These are phyloP conservation scores for Penicillium occitanis DNA, from an alignment of 2,329 filamentous ascomycete species.

Conservation along the genomic window DNA sequence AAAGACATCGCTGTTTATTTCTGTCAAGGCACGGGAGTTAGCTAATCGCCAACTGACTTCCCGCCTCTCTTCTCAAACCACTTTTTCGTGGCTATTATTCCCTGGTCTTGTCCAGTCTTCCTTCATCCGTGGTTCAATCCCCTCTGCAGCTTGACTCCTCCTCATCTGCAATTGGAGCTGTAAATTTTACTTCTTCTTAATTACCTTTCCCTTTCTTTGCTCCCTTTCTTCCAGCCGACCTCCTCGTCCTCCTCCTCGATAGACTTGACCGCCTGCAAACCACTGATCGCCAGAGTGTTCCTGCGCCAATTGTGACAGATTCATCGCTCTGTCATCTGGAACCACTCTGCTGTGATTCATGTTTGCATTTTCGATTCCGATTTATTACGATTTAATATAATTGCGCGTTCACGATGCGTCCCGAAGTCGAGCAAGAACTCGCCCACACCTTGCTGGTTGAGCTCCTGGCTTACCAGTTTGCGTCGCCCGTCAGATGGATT, in stretches of 20 bases:
- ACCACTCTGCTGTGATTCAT: slow-evolving; percentile 12
- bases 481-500: slow-evolving; percentile 98
- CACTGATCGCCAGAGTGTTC: slow-evolving; percentile 5
- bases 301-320: slow-evolving; percentile 14
- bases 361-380: slow-evolving; percentile 10
- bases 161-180: slow-evolving; percentile 9
- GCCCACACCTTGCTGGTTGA: slow-evolving; percentile 97
- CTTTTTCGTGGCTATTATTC: neutral
- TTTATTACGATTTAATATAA: slow-evolving; percentile 20
- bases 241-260: slow-evolving; percentile 13
- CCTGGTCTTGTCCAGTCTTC: slow-evolving; percentile 1
- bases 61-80: slow-evolving; percentile 9
- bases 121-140: slow-evolving; percentile 13
- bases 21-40: slow-evolving; percentile 2
- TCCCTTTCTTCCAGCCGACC: slow-evolving; percentile 17
- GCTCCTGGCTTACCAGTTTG: slow-evolving; percentile 98
- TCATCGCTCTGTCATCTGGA: slow-evolving; percentile 7
- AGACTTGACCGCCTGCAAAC: slow-evolving; percentile 14
- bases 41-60: slow-evolving; percentile 8
- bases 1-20: slow-evolving; percentile 1
- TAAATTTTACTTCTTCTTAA: slow-evolving; percentile 19
- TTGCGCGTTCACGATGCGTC: slow-evolving; percentile 70
- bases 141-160: slow-evolving; percentile 7
- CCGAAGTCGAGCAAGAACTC: slow-evolving; percentile 98
- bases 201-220: slow-evolving; percentile 25